Percentiles rank a stretch among this genome's conserved stretches.
phyloP scores from a whole-genome alignment of 352 stramenopile species.

The Phytophthora brassicae region DNA sequence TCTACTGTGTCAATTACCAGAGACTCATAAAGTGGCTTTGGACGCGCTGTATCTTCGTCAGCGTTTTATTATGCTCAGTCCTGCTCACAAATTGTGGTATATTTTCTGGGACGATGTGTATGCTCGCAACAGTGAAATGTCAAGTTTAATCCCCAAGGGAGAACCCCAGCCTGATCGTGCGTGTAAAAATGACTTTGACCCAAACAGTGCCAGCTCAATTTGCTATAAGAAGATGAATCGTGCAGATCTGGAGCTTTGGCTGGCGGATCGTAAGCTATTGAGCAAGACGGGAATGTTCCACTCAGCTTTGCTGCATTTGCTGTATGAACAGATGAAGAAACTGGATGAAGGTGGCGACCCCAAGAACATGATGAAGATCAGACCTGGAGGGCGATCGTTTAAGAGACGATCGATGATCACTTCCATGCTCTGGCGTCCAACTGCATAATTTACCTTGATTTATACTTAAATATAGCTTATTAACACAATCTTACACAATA shows the following conservation, averaged over 20 bases:
- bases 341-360: conserved; percentile 10
- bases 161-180: conserved; percentile 6
- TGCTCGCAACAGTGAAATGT: conserved; percentile 38
- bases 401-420: conserved; percentile 15
- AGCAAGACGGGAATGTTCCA: conserved; percentile 16
- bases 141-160: conserved; percentile 10
- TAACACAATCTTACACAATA: neutral
- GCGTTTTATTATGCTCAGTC: conserved; percentile 34
- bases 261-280: conserved; percentile 6
- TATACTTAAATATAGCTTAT: neutral
- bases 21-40: conserved; percentile 4
- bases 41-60: conserved; percentile 20
- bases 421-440: conserved; percentile 16
- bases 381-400: conserved; percentile 13
- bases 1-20: conserved; percentile 3
- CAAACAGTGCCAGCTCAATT: conserved; percentile 17
- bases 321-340: conserved; percentile 19
- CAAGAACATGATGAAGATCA: conserved; percentile 9
- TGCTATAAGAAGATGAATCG: conserved; percentile 17
- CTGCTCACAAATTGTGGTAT: conserved; percentile 38
- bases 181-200: conserved; percentile 16
- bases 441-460: neutral
- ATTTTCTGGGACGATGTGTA: conserved; percentile 55
- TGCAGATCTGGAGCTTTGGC: conserved; percentile 8
- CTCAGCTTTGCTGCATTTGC: conserved; percentile 10